phyloP scores from a whole-genome alignment of 352 stramenopile species.

The Hyaloperonospora arabidopsidis region DNA sequence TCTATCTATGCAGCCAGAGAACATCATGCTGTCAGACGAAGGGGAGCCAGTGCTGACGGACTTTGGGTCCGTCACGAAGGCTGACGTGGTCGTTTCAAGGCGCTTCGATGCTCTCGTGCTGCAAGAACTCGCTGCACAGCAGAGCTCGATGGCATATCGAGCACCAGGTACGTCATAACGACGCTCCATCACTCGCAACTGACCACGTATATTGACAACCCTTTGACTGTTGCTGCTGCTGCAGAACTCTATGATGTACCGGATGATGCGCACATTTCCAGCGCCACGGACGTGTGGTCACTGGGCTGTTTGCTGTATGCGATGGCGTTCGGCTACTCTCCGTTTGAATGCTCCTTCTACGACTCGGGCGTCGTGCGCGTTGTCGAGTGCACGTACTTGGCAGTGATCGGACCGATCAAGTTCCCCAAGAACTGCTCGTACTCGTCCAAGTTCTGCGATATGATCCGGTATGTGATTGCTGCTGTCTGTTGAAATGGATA shows the following conservation, averaged over 20 bases:
- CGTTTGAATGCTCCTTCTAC: conserved; percentile 83
- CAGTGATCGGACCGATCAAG: conserved; percentile 78
- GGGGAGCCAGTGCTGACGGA: conserved; percentile 83
- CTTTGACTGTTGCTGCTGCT: background rate
- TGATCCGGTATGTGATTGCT: conserved; percentile 58
- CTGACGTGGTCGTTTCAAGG: conserved; percentile 56
- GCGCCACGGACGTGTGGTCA: conserved; percentile 81
- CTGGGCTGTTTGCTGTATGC: conserved; percentile 85
- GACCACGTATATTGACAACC: conserved; percentile 2
- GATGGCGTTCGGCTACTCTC: conserved; percentile 85
- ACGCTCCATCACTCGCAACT: no score
- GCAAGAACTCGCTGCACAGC: conserved; percentile 76
- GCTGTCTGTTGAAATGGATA: background rate
- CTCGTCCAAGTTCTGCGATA: conserved; percentile 52
- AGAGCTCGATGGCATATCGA: conserved; percentile 83
- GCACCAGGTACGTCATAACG: conserved; percentile 49
- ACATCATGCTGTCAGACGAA: conserved; percentile 73
- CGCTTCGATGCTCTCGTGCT: conserved; percentile 73
- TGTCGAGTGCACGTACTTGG: conserved; percentile 81
- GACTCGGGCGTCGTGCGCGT: conserved; percentile 55
- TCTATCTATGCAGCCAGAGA: conserved; percentile 72
- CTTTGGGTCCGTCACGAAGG: conserved; percentile 71
- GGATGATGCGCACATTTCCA: conserved; percentile 59
- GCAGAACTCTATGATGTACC: conserved; percentile 84
- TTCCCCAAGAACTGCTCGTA: conserved; percentile 58